These are phyloP conservation scores for Kodamaea sagamina DNA, from an alignment of 805 yeast genomes.

Conservation along the genomic window DNA sequence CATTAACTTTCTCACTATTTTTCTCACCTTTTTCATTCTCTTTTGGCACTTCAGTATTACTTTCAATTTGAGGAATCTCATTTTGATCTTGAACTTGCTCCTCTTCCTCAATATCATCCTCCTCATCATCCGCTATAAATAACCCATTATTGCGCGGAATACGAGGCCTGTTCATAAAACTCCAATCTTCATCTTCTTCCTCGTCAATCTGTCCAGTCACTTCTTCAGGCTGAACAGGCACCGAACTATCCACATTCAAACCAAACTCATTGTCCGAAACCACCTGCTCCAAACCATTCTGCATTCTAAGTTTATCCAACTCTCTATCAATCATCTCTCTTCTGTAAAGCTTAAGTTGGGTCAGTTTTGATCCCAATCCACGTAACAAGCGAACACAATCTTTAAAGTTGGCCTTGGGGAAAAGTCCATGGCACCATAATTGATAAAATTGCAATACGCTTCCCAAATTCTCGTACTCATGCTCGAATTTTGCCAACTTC, in stretches of 20 bases:
- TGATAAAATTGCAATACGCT: conserved; percentile 44
- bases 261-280: conserved; percentile 1
- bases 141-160: conserved; percentile 14
- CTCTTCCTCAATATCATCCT: conserved; percentile 13
- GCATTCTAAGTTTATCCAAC: conserved; percentile 22
- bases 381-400: conserved; percentile 63
- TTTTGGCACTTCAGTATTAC: too few relatives aligned
- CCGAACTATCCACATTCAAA: not conserved
- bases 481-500: conserved; percentile 24
- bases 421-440: conserved; percentile 50
- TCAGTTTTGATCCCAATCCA: conserved; percentile 47
- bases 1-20: too few relatives aligned
- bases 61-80: not conserved
- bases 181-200: conserved; percentile 33
- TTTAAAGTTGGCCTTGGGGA: conserved; percentile 75
- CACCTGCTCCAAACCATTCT: conserved; percentile 13
- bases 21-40: too few relatives aligned
- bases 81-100: not conserved
- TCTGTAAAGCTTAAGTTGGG: conserved; percentile 36
- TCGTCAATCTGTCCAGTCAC: conserved; percentile 2
- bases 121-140: conserved; percentile 19
- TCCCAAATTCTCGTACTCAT: conserved; percentile 37
- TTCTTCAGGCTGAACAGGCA: not conserved
- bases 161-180: conserved; percentile 27
- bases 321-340: conserved; percentile 29